Percentiles rank a stretch among this genome's conserved stretches.
phyloP scores from a whole-genome alignment of 441 rosid genomes.

The Viola pubescens region DNA sequence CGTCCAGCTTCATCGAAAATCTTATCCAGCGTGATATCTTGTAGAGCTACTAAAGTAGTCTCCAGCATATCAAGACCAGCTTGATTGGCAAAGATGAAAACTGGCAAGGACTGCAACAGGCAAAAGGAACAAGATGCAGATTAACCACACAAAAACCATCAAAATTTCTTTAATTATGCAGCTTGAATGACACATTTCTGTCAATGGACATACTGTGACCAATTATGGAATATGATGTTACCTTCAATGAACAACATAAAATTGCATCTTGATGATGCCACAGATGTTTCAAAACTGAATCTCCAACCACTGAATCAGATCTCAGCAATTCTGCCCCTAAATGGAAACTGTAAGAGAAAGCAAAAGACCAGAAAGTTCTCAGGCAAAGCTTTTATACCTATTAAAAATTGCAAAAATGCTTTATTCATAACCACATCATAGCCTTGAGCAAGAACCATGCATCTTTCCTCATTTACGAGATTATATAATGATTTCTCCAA shows the following conservation, averaged over 20 bases:
- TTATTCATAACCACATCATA: neutral
- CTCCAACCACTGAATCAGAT: slow-evolving; percentile 43
- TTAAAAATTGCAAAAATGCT: neutral
- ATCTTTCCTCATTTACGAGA: no score
- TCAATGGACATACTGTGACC: no score
- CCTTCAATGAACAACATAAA: slow-evolving; percentile 85
- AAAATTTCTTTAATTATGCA: neutral
- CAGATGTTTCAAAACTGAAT: slow-evolving; percentile 55
- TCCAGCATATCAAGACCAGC: slow-evolving; percentile 97
- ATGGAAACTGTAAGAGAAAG: slow-evolving; percentile 36
- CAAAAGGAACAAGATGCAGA: neutral
- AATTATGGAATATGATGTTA: slow-evolving; percentile 9
- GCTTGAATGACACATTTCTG: neutral
- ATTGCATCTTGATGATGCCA: slow-evolving; percentile 88
- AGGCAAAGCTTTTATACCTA: no score
- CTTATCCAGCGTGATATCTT: slow-evolving; percentile 81
- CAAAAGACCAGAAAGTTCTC: neutral
- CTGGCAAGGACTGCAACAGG: slow-evolving; percentile 56
- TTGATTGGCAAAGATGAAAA: slow-evolving; percentile 84
- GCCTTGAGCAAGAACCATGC: neutral
- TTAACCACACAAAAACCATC: neutral
- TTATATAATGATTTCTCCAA: no score
- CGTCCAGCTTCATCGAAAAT: slow-evolving; percentile 83
- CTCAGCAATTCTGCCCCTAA: slow-evolving; percentile 61
- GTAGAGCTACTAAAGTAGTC: slow-evolving; percentile 88